phyloP scores from a whole-genome alignment of 345 rosid species.

The Isatis tinctoria region DNA sequence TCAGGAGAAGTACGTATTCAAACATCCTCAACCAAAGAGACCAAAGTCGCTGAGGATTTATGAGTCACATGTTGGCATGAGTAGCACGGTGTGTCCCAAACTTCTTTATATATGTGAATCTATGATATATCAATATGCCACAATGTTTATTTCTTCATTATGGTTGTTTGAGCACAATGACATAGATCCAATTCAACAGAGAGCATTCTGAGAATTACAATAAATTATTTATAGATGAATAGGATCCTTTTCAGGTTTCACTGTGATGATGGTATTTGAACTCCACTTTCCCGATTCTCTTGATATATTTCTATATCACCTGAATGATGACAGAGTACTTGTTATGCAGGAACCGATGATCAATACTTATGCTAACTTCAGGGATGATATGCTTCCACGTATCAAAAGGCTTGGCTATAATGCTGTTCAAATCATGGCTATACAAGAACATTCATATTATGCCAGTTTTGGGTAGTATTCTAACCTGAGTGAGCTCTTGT shows the following conservation, averaged over 20 bases:
- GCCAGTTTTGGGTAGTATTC: constrained; percentile 87
- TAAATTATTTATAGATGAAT: not conserved
- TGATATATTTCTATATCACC: not conserved
- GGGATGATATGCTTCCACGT: constrained; percentile 96
- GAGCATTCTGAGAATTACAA: not conserved
- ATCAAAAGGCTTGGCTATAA: constrained; percentile 92
- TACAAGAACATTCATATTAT: constrained; percentile 97
- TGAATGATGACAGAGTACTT: constrained; percentile 18
- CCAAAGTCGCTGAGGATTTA: constrained; percentile 91
- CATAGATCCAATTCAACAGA: not conserved
- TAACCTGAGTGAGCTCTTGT: constrained; percentile 6
- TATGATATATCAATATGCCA: not conserved
- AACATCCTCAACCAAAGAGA: constrained; percentile 80
- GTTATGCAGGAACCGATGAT: constrained; percentile 75
- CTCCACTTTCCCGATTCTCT: not conserved
- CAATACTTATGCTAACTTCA: constrained; percentile 77
- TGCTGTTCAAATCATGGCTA: constrained; percentile 99
- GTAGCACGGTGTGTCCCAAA: constrained; percentile 59
- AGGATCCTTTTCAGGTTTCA: not conserved
- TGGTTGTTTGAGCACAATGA: not conserved
- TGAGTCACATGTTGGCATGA: constrained; percentile 97
- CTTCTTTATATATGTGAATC: not conserved
- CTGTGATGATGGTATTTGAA: not conserved
- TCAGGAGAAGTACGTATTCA: constrained; percentile 82
- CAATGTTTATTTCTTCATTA: constrained; percentile 3